Conservation (phyloP, 768 basidiomycete species). For the Lentinula aciculospora region DNA sequence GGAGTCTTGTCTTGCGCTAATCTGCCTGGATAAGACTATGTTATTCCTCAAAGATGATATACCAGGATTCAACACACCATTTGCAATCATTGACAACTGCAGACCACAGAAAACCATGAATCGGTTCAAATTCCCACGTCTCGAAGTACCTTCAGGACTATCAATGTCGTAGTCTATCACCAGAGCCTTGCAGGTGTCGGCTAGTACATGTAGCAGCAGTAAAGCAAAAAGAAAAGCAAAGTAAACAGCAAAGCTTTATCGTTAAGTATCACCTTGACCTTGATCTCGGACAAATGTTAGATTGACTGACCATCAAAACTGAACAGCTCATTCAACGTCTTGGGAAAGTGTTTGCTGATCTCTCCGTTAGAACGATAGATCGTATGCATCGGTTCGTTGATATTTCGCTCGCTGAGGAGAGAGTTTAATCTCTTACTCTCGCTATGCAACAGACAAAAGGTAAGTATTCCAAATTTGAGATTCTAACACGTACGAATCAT, state of each 20-base stretch:
- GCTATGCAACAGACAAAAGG: conserved; percentile 22
- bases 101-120: conserved; percentile 56
- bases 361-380: conserved; percentile 43
- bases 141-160: conserved; percentile 17
- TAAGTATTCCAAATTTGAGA: background rate
- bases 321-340: conserved; percentile 46
- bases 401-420: conserved; percentile 33
- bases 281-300: background rate
- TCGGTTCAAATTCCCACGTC: conserved; percentile 46
- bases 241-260: background rate
- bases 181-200: conserved; percentile 25
- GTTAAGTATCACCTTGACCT: background rate
- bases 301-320: conserved; percentile 38
- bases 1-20: background rate
- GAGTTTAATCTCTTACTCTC: conserved; percentile 55
- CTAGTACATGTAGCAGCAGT: conserved; percentile 18
- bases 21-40: background rate
- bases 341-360: conserved; percentile 45
- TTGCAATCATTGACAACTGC: conserved; percentile 34
- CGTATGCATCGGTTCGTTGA: conserved; percentile 35
- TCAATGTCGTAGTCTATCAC: conserved; percentile 34
- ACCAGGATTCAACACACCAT: conserved; percentile 30
- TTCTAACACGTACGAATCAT: conserved; percentile 45
- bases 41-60: background rate
- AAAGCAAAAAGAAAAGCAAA: background rate